Base-by-base conservation (phyloP, 805 yeast genomes). In the Saturnispora hagleri region DNA sequence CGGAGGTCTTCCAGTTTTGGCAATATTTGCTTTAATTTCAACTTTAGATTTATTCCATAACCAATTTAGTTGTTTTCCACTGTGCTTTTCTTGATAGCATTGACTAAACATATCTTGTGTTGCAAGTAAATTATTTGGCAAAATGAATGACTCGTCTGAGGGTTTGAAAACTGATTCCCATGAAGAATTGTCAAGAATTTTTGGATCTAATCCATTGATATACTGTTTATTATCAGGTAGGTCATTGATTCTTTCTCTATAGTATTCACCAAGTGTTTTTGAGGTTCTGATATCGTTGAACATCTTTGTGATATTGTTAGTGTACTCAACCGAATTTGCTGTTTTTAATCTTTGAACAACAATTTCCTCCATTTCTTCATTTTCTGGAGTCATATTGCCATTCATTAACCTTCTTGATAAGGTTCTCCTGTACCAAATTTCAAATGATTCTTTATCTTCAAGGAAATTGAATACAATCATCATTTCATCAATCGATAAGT, bases 361-460 rank as follows among this genome's bases (percentile, higher is more conserved):
- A 53, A 79, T 70, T 58, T 88, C 91, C 70, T 93, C 99, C 56
- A 81, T 78, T 57, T 85, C 91, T 53, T 87, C 95, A 35, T 89
- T 83, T 44, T 86, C 83, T 3, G 96, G 85, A 18, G 93, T 81
- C 59, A 89, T 86, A 63, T 86, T 84, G n/a, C 65, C 60, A 43
- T 63, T 60, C 61, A 93, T 90, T 59, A 93, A 77, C 65, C 99
- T 80, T 65, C 85, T 86, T 10, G 98, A 91, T 60, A 93, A 76
- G 63, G 85, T 73, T 56, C 97, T 80, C 67, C 97, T 82, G 69
- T 93, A 93, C 71, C 87, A 86, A 55, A 84, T 85, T 70, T 93
- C 98, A 69, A 93, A 95, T 42, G 93, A 87, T 71, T 95, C 98
- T 67, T 89, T 90, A 66, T 93, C 98, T 43, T 87, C 89, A 53